phyloP scores from a whole-genome alignment of 163 green algal genomes.

The Scenedesmus sp. region DNA sequence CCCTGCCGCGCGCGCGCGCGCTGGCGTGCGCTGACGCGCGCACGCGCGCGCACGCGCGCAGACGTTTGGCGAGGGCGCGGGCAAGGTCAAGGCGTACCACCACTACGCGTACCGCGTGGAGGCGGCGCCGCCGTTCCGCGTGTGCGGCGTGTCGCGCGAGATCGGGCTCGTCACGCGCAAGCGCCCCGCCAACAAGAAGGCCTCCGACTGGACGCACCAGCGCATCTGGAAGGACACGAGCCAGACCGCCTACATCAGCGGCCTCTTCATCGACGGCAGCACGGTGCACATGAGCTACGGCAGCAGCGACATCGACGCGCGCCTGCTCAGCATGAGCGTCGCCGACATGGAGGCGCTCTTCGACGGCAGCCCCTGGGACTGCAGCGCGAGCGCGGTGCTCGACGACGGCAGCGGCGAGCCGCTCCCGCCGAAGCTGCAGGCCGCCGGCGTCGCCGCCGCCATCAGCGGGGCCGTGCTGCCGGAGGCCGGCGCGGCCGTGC shows the following conservation, averaged over 20 bases:
- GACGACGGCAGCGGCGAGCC: slow-evolving; percentile 39
- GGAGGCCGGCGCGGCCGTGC: not conserved
- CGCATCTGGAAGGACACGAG: slow-evolving; percentile 49
- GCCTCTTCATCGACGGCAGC: slow-evolving; percentile 40
- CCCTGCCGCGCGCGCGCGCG: no score
- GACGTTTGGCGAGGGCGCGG: slow-evolving; percentile 43
- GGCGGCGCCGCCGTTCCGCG: slow-evolving; percentile 53
- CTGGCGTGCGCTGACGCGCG: not conserved
- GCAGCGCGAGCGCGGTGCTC: slow-evolving; percentile 20
- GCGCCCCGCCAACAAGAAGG: slow-evolving; percentile 7
- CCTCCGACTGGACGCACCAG: slow-evolving; percentile 44
- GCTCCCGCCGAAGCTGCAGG: not conserved
- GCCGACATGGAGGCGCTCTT: slow-evolving; percentile 55
- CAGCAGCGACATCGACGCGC: slow-evolving; percentile 48
- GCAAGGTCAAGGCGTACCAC: slow-evolving; percentile 59
- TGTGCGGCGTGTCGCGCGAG: slow-evolving; percentile 56
- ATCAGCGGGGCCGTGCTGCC: not conserved
- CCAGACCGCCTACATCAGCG: slow-evolving; percentile 53
- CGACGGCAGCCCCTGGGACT: slow-evolving; percentile 33
- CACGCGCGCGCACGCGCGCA: not conserved
- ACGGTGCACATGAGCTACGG: slow-evolving; percentile 57
- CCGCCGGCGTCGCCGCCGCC: not conserved
- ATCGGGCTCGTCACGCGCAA: slow-evolving; percentile 53
- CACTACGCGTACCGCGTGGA: slow-evolving; percentile 64
- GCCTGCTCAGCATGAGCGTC: slow-evolving; percentile 47